Conservation (phyloP, 768 basidiomycete species). For the Galerina sulciceps region DNA sequence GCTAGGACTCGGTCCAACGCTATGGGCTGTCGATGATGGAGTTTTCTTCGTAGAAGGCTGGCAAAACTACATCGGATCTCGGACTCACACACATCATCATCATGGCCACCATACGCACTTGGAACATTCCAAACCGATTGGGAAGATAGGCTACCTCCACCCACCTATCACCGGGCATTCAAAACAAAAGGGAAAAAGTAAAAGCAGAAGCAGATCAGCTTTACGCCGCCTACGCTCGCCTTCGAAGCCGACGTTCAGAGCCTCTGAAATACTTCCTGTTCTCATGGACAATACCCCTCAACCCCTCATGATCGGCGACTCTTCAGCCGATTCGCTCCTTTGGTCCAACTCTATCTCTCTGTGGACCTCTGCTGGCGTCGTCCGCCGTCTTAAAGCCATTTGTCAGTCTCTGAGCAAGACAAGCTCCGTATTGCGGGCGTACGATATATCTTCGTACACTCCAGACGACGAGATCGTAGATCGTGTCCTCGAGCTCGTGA, state of each 20-base stretch:
- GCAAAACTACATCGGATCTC: slow-evolving; percentile 38
- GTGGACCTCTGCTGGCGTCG: slow-evolving; percentile 66
- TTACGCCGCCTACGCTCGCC: slow-evolving; percentile 15
- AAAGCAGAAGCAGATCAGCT: slow-evolving; percentile 27
- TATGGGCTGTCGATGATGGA: slow-evolving; percentile 71
- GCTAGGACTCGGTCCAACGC: slow-evolving; percentile 48
- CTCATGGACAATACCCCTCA: slow-evolving; percentile 40
- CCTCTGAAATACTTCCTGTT: slow-evolving; percentile 17
- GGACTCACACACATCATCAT: slow-evolving; percentile 21
- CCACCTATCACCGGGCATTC: background rate
- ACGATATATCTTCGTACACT: slow-evolving; percentile 69
- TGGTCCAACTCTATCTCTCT: slow-evolving; percentile 64
- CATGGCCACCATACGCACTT: slow-evolving; percentile 13
- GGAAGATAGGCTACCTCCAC: slow-evolving; percentile 1
- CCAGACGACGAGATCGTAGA: slow-evolving; percentile 70
- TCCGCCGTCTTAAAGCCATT: slow-evolving; percentile 72
- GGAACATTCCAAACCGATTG: slow-evolving; percentile 12
- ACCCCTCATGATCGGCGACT: slow-evolving; percentile 79
- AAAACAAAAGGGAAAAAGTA: slow-evolving; percentile 31
- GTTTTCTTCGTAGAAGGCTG: slow-evolving; percentile 68
- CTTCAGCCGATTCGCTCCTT: slow-evolving; percentile 62
- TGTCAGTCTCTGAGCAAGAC: slow-evolving; percentile 72
- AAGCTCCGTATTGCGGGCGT: slow-evolving; percentile 64
- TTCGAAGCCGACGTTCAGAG: slow-evolving; percentile 1
- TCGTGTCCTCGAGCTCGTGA: slow-evolving; percentile 72